phyloP scores from a whole-genome alignment of 495 filamentous ascomycete species.

The Aspergillus affinis region DNA sequence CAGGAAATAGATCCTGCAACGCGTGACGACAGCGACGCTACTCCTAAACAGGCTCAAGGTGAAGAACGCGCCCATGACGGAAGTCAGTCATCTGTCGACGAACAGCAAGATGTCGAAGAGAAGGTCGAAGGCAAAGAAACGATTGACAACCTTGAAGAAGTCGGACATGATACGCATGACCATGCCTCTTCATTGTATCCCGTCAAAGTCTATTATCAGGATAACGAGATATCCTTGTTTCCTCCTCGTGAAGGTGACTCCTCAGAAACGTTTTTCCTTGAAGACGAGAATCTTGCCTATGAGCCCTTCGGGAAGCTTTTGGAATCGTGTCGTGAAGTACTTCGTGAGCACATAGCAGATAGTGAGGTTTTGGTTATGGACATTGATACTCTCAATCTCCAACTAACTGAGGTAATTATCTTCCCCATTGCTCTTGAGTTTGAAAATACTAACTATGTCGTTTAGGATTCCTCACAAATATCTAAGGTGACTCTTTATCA shows the following conservation, averaged over 20 bases:
- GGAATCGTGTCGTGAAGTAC: constrained; percentile 60
- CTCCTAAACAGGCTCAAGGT: constrained; percentile 11
- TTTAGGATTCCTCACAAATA: constrained; percentile 46
- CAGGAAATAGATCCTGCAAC: constrained; percentile 6
- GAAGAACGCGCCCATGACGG: constrained; percentile 13
- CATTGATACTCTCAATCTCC: constrained; percentile 65
- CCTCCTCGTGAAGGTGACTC: constrained; percentile 62
- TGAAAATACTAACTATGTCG: constrained; percentile 30
- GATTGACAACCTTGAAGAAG: constrained; percentile 1
- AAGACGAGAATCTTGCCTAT: constrained; percentile 61
- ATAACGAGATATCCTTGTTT: constrained; percentile 69
- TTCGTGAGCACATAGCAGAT: constrained; percentile 63
- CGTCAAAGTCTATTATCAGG: constrained; percentile 64
- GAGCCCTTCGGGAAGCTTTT: constrained; percentile 60
- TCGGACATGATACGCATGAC: constrained; percentile 5
- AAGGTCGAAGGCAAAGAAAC: constrained; percentile 16
- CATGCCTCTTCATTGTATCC: constrained; percentile 38
- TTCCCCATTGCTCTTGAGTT: neutral
- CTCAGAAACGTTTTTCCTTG: constrained; percentile 70
- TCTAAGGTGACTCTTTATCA: constrained; percentile 51
- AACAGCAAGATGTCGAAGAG: constrained; percentile 7
- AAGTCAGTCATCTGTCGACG: constrained; percentile 5
- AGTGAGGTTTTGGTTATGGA: constrained; percentile 70
- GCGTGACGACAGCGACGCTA: constrained; percentile 1
- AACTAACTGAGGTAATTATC: constrained; percentile 65